Conservation (phyloP, 1,284 basidiomycete species). For the Gymnopus androsaceus region DNA sequence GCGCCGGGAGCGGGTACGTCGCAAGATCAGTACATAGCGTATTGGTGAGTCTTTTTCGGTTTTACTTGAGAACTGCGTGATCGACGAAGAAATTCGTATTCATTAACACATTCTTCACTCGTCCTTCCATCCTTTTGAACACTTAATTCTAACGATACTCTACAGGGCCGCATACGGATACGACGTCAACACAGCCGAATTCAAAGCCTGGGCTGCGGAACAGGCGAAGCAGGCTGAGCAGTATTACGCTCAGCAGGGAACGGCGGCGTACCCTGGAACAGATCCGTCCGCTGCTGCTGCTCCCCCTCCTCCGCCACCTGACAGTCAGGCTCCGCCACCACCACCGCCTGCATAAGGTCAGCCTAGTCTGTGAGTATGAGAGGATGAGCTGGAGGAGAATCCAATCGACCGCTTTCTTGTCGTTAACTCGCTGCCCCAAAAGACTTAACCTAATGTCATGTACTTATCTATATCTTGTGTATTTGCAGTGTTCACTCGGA, state of each 20-base stretch:
- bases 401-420: no score
- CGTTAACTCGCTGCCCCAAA: no score
- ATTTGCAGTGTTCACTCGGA: no score
- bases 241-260: conserved; percentile 55
- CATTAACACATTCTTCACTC: not conserved
- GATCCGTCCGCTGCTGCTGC: conserved; percentile 21
- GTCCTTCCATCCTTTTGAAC: not conserved
- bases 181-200: conserved; percentile 80
- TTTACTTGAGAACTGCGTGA: no score
- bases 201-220: conserved; percentile 76
- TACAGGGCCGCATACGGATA: conserved; percentile 85
- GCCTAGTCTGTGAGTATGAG: no score
- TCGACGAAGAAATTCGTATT: no score
- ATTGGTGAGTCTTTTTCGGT: conserved; percentile 53
- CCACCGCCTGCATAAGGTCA: conserved; percentile 24
- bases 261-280: conserved; percentile 18
- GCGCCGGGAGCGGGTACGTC: conserved; percentile 33
- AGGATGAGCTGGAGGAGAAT: no score
- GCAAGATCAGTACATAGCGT: conserved; percentile 64
- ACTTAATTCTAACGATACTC: no score
- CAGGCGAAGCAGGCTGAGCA: conserved; percentile 73
- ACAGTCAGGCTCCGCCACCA: conserved; percentile 34
- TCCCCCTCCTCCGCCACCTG: conserved; percentile 26
- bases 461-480: no score
- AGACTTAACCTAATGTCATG: no score